These are phyloP conservation scores for Diaporthe nobilis DNA, from an alignment of 2,329 filamentous ascomycete species.

Conservation along the genomic window DNA sequence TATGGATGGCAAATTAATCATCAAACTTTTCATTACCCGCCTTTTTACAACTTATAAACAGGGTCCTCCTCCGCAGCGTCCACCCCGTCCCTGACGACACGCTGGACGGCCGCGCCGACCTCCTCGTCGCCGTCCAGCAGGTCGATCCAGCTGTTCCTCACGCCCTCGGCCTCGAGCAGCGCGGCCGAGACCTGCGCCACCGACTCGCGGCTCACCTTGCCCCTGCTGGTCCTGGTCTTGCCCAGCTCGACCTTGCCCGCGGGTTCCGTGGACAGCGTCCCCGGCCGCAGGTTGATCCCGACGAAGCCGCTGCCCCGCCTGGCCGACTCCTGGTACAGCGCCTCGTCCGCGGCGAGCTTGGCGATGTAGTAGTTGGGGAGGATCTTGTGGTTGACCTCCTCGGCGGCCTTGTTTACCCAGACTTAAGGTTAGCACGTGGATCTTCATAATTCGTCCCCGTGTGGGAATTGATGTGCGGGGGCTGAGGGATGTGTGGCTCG, in stretches of 20 bases:
- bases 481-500: too few relatives aligned
- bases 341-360: constrained; percentile 73
- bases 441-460: too few relatives aligned
- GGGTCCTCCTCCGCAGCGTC: constrained; percentile 68
- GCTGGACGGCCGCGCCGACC: constrained; percentile 61
- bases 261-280: constrained; percentile 61
- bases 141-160: constrained; percentile 68
- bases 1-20: not conserved
- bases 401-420: constrained; percentile 44
- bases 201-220: constrained; percentile 67
- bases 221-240: constrained; percentile 55
- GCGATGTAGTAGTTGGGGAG: constrained; percentile 71
- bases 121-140: constrained; percentile 68
- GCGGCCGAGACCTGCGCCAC: constrained; percentile 72
- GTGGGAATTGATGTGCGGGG: too few relatives aligned
- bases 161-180: constrained; percentile 64
- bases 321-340: constrained; percentile 63
- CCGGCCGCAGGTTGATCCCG: constrained; percentile 69
- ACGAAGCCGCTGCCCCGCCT: constrained; percentile 57
- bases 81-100: constrained; percentile 63
- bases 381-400: constrained; percentile 56
- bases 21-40: too few relatives aligned
- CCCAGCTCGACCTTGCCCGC: constrained; percentile 64
- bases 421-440: too few relatives aligned
- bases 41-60: constrained; percentile 44